Conservation (phyloP, 2,329 filamentous ascomycete species). For the Paecilomyces fulvus region DNA sequence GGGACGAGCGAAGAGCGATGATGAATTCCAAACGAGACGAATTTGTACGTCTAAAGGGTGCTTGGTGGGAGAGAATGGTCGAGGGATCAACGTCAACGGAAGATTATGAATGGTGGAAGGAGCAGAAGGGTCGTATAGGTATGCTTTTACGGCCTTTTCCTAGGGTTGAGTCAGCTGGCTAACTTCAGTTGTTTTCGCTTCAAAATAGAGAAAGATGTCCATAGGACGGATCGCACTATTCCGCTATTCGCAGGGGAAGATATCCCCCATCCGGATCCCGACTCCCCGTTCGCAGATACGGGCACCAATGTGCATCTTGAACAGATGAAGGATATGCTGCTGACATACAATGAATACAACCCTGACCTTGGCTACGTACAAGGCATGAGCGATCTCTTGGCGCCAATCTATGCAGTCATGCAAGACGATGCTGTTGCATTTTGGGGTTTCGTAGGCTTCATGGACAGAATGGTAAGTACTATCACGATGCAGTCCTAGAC, state of each 20-base stretch:
- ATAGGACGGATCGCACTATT: conserved; percentile 88
- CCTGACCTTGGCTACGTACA: conserved; percentile 93
- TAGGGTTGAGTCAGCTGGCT: neutral
- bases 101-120: conserved; percentile 90
- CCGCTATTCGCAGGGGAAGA: conserved; percentile 96
- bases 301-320: conserved; percentile 97
- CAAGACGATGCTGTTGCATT: conserved; percentile 97
- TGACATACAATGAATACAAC: conserved; percentile 98
- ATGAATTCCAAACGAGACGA: conserved; percentile 82
- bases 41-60: conserved; percentile 85
- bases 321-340: conserved; percentile 97
- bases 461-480: conserved; percentile 71
- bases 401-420: conserved; percentile 92
- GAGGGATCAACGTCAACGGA: conserved; percentile 73
- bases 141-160: conserved; percentile 31
- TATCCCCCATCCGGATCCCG: conserved; percentile 89
- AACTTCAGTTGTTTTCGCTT: conserved; percentile 22
- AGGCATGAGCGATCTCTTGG: conserved; percentile 94
- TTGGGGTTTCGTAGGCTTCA: conserved; percentile 92
- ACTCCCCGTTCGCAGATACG: conserved; percentile 83
- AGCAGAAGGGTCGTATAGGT: conserved; percentile 91
- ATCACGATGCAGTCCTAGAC: neutral
- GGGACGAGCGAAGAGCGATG: conserved; percentile 73
- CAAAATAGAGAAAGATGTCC: conserved; percentile 87
- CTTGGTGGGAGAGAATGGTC: conserved; percentile 92